phyloP scores from a whole-genome alignment of 805 yeast genomes.

The Diddensiella caesifluorescens region DNA sequence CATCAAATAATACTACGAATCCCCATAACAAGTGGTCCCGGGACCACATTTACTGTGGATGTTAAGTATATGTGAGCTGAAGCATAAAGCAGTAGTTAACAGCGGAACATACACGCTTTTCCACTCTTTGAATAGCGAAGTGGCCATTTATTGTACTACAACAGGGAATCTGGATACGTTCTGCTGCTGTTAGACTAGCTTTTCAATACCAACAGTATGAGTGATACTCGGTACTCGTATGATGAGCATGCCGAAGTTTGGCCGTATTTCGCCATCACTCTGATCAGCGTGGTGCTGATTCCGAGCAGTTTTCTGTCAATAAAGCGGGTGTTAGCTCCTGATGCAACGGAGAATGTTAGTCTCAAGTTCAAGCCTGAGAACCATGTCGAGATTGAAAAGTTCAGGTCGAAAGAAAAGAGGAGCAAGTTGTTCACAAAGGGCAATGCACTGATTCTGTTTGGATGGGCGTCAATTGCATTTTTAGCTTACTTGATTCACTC shows the following conservation, averaged over 20 bases:
- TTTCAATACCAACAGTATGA: constrained; percentile 31
- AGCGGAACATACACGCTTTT: too few species aligned
- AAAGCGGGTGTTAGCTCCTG: constrained; percentile 20
- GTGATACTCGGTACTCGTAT: constrained; percentile 60
- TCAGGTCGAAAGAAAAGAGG: constrained; percentile 24
- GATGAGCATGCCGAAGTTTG: constrained; percentile 89
- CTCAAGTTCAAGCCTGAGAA: constrained; percentile 19
- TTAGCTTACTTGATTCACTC: constrained; percentile 37
- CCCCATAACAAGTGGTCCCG: too few species aligned
- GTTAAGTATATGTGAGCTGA: too few species aligned
- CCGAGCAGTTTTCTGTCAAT: constrained; percentile 46
- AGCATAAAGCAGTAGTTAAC: too few species aligned
- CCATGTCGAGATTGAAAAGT: constrained; percentile 21
- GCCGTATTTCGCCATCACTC: constrained; percentile 83
- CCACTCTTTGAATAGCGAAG: too few species aligned
- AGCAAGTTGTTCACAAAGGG: constrained; percentile 27
- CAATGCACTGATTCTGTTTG: constrained; percentile 39
- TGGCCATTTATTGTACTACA: too few species aligned
- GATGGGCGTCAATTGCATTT: constrained; percentile 56
- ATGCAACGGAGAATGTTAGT: constrained; percentile 11
- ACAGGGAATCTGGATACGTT: too few species aligned
- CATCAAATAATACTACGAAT: too few species aligned
- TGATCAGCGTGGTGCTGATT: constrained; percentile 58
- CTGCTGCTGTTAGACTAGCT: too few species aligned
- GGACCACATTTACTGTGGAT: too few species aligned